Conservation (phyloP, 192 early-diverging fungal genomes). For the Geranomyces variabilis region DNA sequence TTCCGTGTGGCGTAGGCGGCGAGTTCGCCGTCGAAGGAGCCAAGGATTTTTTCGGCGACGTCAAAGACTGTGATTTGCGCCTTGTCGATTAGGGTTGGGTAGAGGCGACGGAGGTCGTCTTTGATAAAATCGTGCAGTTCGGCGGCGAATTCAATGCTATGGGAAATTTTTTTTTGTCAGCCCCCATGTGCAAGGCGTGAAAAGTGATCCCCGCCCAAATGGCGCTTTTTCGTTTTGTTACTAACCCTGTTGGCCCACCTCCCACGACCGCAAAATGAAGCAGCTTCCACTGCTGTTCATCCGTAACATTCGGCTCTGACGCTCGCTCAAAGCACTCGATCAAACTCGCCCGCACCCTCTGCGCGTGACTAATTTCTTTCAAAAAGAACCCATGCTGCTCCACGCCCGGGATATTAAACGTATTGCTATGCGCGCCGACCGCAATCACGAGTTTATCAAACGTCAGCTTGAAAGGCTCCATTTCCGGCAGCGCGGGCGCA, state of each 20-base stretch:
- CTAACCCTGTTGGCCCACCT: constrained; percentile 76
- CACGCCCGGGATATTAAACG: constrained; percentile 85
- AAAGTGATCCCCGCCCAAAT: constrained; percentile 4
- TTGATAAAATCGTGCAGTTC: constrained; percentile 67
- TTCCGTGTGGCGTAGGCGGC: constrained; percentile 72
- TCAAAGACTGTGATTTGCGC: constrained; percentile 56
- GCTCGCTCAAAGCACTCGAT: constrained; percentile 75
- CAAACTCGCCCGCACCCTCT: constrained; percentile 77
- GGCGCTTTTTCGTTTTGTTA: too few relatives aligned
- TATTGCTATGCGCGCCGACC: constrained; percentile 84
- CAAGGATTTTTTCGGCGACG: constrained; percentile 77
- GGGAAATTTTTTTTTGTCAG: neutral
- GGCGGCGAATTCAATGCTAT: constrained; percentile 5
- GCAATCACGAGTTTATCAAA: constrained; percentile 87
- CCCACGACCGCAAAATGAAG: constrained; percentile 86
- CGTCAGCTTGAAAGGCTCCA: constrained; percentile 54
- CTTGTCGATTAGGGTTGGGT: constrained; percentile 64
- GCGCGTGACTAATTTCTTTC: constrained; percentile 84
- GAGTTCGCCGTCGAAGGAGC: constrained; percentile 70
- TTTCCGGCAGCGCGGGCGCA: constrained; percentile 19
- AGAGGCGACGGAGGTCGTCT: constrained; percentile 78
- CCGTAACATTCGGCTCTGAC: constrained; percentile 62
- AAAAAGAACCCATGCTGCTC: constrained; percentile 82
- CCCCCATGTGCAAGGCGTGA: too few relatives aligned
- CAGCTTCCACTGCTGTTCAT: constrained; percentile 58